Percentiles rank a stretch among this genome's conserved stretches.
Conservation (phyloP, 139 green algal genomes). For the Choricystis sp. region DNA sequence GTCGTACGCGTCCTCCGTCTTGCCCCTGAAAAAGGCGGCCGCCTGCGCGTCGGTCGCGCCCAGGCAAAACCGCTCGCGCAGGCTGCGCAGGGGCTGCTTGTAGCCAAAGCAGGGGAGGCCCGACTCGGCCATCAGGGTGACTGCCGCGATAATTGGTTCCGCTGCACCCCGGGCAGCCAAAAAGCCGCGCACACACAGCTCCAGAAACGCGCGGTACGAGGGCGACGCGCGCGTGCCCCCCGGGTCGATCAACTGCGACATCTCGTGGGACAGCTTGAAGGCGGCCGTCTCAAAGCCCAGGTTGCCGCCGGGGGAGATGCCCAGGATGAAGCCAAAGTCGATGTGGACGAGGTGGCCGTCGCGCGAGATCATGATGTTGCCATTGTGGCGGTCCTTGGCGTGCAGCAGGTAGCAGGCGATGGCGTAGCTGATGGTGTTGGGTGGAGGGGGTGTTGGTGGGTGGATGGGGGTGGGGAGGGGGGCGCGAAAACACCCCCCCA, state of each 20-base stretch:
- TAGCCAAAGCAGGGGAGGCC: slow-evolving; percentile 59
- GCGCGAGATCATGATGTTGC: slow-evolving; percentile 90
- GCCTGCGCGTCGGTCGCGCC: slow-evolving; percentile 54
- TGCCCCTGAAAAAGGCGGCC: slow-evolving; percentile 49
- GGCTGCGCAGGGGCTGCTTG: slow-evolving; percentile 38
- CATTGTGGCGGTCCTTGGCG: slow-evolving; percentile 94
- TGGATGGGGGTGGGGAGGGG: too few species aligned
- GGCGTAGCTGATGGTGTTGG: slow-evolving; percentile 45
- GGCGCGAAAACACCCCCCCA: too few species aligned
- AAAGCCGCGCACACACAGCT: slow-evolving; percentile 63
- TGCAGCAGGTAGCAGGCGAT: slow-evolving; percentile 79
- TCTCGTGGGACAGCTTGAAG: slow-evolving; percentile 96
- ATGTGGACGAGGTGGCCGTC: slow-evolving; percentile 93
- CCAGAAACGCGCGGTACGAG: slow-evolving; percentile 28
- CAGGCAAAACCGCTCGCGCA: slow-evolving; percentile 45
- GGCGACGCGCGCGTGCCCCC: slow-evolving; percentile 16
- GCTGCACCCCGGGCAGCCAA: slow-evolving; percentile 44
- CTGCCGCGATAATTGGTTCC: slow-evolving; percentile 30
- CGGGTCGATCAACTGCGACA: slow-evolving; percentile 94
- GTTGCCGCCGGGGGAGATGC: slow-evolving; percentile 49
- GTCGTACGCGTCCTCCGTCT: slow-evolving; percentile 75
- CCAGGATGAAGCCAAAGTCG: slow-evolving; percentile 98
- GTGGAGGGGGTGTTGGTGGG: background rate
- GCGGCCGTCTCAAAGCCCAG: slow-evolving; percentile 84
- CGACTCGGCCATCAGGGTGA: slow-evolving; percentile 35